Conservation (phyloP, 1,139 yeast genomes). For the Saccharomyces hybrid region DNA sequence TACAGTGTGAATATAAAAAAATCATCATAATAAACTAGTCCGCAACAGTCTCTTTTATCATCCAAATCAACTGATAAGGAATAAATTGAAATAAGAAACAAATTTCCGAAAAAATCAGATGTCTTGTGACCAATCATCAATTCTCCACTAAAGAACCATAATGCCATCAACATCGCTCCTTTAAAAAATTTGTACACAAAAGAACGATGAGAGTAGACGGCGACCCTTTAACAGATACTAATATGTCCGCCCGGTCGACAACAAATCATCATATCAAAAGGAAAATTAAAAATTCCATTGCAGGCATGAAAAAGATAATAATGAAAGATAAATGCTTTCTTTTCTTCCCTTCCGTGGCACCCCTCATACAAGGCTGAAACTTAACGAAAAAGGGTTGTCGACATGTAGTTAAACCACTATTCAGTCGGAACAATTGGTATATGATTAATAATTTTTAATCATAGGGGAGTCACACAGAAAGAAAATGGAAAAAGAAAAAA, state of each 20-base stretch:
- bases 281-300: not conserved
- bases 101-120: conserved; percentile 24
- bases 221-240: conserved; percentile 27
- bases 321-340: not conserved
- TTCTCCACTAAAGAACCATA: conserved; percentile 24
- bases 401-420: conserved; percentile 30
- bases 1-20: conserved; percentile 34
- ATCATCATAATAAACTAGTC: conserved; percentile 22
- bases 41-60: not conserved
- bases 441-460: conserved; percentile 21
- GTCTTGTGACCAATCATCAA: conserved; percentile 35
- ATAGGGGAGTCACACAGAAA: conserved; percentile 11
- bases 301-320: conserved; percentile 4
- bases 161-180: conserved; percentile 23
- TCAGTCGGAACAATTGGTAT: conserved; percentile 37
- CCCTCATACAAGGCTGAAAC: conserved; percentile 36
- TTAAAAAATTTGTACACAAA: conserved; percentile 32
- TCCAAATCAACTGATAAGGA: conserved; percentile 1
- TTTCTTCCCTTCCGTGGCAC: not conserved
- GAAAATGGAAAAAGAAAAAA: conserved; percentile 3
- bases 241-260: conserved; percentile 38
- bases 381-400: conserved; percentile 34
- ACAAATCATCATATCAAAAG: conserved; percentile 29
- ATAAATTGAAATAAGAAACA: conserved; percentile 4
- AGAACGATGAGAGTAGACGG: conserved; percentile 18